Evolutionary conservation across 2,329 filamentous ascomycete species (phyloP), one percentile per base, ranked within the genome.

Genomic region (Xylariaceae sp.): DNA sequence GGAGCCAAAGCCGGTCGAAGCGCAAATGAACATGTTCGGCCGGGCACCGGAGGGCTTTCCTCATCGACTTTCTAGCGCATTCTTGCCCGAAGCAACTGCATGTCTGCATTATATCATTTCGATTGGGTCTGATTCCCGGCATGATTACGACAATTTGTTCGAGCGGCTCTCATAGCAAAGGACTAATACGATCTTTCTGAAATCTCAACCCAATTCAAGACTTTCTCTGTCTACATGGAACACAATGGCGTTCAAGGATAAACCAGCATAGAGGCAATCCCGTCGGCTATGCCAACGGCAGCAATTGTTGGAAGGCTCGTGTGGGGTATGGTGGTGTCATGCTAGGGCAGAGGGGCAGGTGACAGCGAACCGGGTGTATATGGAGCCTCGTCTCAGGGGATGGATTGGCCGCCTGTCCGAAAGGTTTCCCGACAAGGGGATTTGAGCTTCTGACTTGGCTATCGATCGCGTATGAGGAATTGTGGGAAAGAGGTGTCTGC

Each of bases 1-100:
- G 73, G 38, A 77, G 73, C 57, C 70, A 73, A 50, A 76, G 71
- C 52, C 66, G 71, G 39, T 74, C 72, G n/a, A 75, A 70, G 51
- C 66, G 69, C 45, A 71, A 67, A 50, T 75, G 58, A 64, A 26
- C 5, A n/a, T n/a, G n/a, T n/a, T n/a, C n/a, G n/a, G n/a, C n/a
- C n/a, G n/a, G n/a, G n/a, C n/a, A n/a, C n/a, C n/a, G n/a, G n/a
- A n/a, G n/a, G n/a, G n/a, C n/a, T n/a, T n/a, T n/a, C n/a, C n/a
- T n/a, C n/a, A n/a, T n/a, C n/a, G n/a, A n/a, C n/a, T n/a, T n/a
- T n/a, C n/a, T n/a, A n/a, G n/a, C n/a, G n/a, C n/a, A n/a, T n/a
- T n/a, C n/a, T n/a, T n/a, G n/a, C n/a, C n/a, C n/a, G n/a, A n/a
- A n/a, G n/a, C n/a, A n/a, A n/a, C n/a, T n/a, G n/a, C n/a, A n/a